Evolutionary conservation across 2,329 filamentous ascomycete genomes (phyloP).

Genomic region (Diaporthe citriasiana): DNA sequence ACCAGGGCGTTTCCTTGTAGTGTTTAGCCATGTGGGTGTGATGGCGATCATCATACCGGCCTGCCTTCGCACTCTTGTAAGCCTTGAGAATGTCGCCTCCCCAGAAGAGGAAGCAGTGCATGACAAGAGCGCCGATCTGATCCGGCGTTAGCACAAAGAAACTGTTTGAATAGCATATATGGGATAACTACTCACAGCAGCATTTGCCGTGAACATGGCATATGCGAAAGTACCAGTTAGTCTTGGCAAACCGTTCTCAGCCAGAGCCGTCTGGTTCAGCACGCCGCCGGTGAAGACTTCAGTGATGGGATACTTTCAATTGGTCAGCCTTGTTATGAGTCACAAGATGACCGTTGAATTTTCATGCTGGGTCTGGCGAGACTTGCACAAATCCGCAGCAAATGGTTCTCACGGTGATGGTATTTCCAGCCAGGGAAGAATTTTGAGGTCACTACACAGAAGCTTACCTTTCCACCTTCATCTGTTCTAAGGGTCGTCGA

Average conservation of each 20-base stretch:
- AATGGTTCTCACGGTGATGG: too few relatives aligned
- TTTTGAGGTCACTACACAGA: too few relatives aligned
- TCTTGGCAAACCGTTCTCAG: slow-evolving; percentile 60
- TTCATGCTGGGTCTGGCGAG: background rate
- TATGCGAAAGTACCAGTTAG: slow-evolving; percentile 66
- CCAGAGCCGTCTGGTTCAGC: slow-evolving; percentile 58
- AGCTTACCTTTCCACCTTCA: slow-evolving; percentile 51
- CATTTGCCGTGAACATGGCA: slow-evolving; percentile 69
- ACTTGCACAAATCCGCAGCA: background rate
- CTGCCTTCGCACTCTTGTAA: slow-evolving; percentile 60
- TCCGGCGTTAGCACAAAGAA: slow-evolving; percentile 33
- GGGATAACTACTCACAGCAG: slow-evolving; percentile 59
- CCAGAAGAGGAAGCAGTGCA: slow-evolving; percentile 69
- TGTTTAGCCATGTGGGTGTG: slow-evolving; percentile 65
- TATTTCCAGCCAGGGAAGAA: background rate
- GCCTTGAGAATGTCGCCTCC: slow-evolving; percentile 64
- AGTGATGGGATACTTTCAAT: slow-evolving; percentile 53
- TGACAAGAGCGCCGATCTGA: slow-evolving; percentile 68
- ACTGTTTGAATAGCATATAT: fast-evolving
- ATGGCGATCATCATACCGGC: slow-evolving; percentile 63
- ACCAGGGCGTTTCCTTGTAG: slow-evolving; percentile 65
- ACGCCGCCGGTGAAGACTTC: slow-evolving; percentile 58
- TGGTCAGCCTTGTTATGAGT: background rate
- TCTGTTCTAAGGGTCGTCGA: slow-evolving; percentile 60
- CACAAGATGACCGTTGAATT: background rate